A percentile compares a stretch with the other conserved stretches of the same genome.
phyloP scores from a whole-genome alignment of 2,329 filamentous ascomycete genomes.

The Colletotrichum paranaense region DNA sequence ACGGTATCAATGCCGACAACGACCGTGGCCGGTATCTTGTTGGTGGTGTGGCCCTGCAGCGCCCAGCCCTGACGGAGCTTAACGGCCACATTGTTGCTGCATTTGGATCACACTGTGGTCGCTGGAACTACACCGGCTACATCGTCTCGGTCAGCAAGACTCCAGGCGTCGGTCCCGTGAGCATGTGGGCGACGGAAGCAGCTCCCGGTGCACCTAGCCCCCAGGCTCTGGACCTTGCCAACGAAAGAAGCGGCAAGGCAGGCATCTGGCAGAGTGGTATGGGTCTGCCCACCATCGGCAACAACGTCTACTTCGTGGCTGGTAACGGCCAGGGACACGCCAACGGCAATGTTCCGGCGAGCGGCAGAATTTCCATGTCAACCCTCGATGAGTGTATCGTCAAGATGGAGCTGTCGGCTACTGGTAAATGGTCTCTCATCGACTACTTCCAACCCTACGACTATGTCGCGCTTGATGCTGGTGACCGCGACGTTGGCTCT shows the following conservation, averaged over 20 bases:
- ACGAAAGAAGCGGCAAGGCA: conserved; percentile 44
- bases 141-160: conserved; percentile 45
- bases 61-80: conserved; percentile 47
- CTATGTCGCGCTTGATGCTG: conserved; percentile 49
- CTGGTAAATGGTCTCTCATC: conserved; percentile 35
- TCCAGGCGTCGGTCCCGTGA: conserved; percentile 44
- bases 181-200: conserved; percentile 39
- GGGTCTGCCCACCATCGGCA: conserved; percentile 44
- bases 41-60: conserved; percentile 57
- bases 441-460: conserved; percentile 57
- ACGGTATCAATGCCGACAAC: conserved; percentile 57
- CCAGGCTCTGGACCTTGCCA: conserved; percentile 32
- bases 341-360: conserved; percentile 48
- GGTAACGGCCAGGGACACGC: conserved; percentile 46
- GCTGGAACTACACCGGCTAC: conserved; percentile 56
- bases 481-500: conserved; percentile 52
- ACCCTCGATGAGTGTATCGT: conserved; percentile 48
- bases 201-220: conserved; percentile 49
- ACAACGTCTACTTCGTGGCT: conserved; percentile 41
- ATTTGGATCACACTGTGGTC: conserved; percentile 60
- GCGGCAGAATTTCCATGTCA: conserved; percentile 44
- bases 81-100: conserved; percentile 55
- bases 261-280: conserved; percentile 51
- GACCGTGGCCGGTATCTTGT: conserved; percentile 56
- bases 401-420: conserved; percentile 42